A percentile compares a stretch with the other conserved stretches of the same genome.
phyloP scores from a whole-genome alignment of 2,329 filamentous ascomycete genomes.

The Blastomyces silverae region DNA sequence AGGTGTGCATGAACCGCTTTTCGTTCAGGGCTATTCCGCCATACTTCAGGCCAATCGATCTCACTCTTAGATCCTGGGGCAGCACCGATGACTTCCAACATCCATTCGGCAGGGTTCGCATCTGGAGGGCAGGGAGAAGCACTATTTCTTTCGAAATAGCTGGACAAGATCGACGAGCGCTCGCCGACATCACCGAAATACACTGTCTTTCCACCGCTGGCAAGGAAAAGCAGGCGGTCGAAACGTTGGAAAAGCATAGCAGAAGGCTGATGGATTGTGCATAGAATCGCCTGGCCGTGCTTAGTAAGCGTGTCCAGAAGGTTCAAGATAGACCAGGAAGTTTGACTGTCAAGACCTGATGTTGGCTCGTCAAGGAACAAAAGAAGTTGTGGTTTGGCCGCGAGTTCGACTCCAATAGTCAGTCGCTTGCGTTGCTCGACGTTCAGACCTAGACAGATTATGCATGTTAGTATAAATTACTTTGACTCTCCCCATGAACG shows the following conservation, averaged over 20 bases:
- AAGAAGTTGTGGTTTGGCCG: constrained; percentile 79
- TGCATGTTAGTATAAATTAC: constrained; percentile 2
- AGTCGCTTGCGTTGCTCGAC: constrained; percentile 66
- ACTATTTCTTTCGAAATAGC: constrained; percentile 61
- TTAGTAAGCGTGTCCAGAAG: constrained; percentile 83
- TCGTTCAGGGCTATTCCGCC: constrained; percentile 52
- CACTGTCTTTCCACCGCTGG: constrained; percentile 58
- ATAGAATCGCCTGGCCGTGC: constrained; percentile 89
- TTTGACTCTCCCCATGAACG: background rate
- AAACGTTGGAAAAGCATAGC: constrained; percentile 90
- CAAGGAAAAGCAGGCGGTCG: constrained; percentile 58
- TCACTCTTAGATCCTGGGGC: constrained; percentile 58
- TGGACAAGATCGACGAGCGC: constrained; percentile 51
- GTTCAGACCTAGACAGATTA: constrained; percentile 42
- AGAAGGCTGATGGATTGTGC: constrained; percentile 92
- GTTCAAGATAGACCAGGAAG: constrained; percentile 84
- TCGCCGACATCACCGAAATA: constrained; percentile 63
- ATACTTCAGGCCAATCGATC: constrained; percentile 50
- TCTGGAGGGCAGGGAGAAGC: constrained; percentile 52
- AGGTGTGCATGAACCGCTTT: constrained; percentile 40
- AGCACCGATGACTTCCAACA: constrained; percentile 55
- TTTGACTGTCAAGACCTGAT: constrained; percentile 86
- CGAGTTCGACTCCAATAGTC: constrained; percentile 90
- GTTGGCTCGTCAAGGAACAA: constrained; percentile 94
- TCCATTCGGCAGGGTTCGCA: constrained; percentile 70